Percentiles rank a stretch among this genome's conserved stretches.
Conservation (phyloP, 257 asterid species). For the Solanum rostratum region DNA sequence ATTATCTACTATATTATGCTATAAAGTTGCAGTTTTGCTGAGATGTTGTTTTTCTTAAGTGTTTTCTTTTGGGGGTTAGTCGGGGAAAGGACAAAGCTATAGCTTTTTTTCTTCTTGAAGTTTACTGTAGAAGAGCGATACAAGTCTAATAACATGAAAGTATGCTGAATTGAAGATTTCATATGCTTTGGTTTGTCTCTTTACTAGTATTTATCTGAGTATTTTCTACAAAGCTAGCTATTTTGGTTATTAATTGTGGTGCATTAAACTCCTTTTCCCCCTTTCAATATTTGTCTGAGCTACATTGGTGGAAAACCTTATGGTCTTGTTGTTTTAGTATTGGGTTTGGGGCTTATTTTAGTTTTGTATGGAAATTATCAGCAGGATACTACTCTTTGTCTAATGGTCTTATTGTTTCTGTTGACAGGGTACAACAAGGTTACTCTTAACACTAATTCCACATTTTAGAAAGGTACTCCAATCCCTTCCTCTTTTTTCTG, state of each 20-base stretch:
- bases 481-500: neutral
- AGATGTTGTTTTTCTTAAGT: neutral
- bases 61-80: neutral
- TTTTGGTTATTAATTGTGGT: neutral
- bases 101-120: neutral
- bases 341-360: neutral
- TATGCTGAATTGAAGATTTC: neutral
- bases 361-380: neutral
- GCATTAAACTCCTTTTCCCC: neutral
- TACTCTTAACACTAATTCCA: conserved; percentile 73
- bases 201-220: neutral
- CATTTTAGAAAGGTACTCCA: conserved; percentile 78
- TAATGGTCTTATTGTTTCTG: conserved; percentile 1
- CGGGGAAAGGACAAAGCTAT: neutral
- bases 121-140: neutral
- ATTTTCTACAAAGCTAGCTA: neutral
- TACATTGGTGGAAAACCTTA: neutral
- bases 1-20: neutral
- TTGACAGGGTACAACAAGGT: conserved; percentile 75
- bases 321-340: neutral
- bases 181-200: neutral
- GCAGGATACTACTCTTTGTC: neutral
- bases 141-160: neutral
- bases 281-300: neutral
- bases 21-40: neutral